phyloP scores from a whole-genome alignment of 495 filamentous ascomycete species.

The Annulohypoxylon stygium region DNA sequence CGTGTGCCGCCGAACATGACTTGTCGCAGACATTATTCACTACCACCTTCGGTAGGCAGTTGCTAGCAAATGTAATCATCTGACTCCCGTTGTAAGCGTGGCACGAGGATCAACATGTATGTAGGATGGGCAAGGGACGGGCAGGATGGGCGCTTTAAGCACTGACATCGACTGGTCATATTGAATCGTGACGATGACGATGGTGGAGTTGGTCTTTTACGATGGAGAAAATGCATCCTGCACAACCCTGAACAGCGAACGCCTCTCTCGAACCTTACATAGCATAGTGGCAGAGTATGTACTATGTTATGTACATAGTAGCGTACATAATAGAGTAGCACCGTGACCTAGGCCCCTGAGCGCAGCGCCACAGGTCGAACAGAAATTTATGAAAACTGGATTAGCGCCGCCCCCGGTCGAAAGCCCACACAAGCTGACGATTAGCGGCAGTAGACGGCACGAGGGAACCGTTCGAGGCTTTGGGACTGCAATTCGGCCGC shows the following conservation, averaged over 20 bases:
- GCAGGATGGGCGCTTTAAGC: constrained; percentile 28
- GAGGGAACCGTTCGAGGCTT: constrained; percentile 38
- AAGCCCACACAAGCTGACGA: constrained; percentile 42
- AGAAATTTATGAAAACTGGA: constrained; percentile 31
- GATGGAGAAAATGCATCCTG: constrained; percentile 39
- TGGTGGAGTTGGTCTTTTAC: constrained; percentile 35
- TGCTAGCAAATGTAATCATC: constrained; percentile 35
- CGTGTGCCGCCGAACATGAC: constrained; percentile 18
- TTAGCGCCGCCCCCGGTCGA: constrained; percentile 42
- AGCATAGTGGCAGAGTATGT: not conserved
- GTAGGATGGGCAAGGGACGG: constrained; percentile 29
- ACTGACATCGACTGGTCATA: constrained; percentile 37
- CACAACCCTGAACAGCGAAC: constrained; percentile 33
- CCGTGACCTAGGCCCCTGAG: constrained; percentile 18
- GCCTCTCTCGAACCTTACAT: constrained; percentile 24
- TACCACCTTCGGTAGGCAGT: constrained; percentile 24
- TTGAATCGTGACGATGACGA: constrained; percentile 47
- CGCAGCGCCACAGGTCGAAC: constrained; percentile 42
- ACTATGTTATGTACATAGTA: too few relatives aligned
- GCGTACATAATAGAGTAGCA: too few relatives aligned
- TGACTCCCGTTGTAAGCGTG: constrained; percentile 38
- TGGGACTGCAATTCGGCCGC: constrained; percentile 32
- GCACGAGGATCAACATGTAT: constrained; percentile 37
- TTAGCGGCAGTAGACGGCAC: constrained; percentile 22
- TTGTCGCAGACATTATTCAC: constrained; percentile 16